Conservation (phyloP, 306 rosid species). For the Quercus wislizeni region DNA sequence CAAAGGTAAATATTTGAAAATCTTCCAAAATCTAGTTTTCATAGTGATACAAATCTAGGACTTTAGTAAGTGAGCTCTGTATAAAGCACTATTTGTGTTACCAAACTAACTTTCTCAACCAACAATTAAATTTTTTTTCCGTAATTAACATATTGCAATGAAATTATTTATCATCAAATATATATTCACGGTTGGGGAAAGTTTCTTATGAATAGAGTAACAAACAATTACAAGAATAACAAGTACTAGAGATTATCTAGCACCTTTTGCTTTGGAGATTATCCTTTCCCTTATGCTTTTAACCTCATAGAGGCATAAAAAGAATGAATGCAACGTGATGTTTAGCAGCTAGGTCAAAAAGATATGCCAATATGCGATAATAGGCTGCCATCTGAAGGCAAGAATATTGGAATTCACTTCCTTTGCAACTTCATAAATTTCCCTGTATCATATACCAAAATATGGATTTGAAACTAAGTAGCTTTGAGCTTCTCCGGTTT, state of each 20-base stretch:
- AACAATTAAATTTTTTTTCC: no score
- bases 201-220: not conserved
- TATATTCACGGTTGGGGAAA: not conserved
- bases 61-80: no score
- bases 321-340: not conserved
- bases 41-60: no score
- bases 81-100: not conserved
- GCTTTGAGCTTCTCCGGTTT: constrained; percentile 39
- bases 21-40: no score
- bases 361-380: not conserved
- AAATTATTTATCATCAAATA: not conserved
- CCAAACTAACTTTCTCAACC: not conserved
- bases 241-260: not conserved
- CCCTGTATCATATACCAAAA: not conserved
- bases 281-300: not conserved
- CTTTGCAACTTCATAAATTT: not conserved
- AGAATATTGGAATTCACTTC: not conserved
- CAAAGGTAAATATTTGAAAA: no score
- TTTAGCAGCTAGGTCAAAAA: not conserved
- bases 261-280: not conserved
- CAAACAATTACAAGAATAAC: not conserved
- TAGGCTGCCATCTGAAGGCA: not conserved
- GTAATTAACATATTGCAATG: not conserved
- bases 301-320: not conserved
- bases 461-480: constrained; percentile 26